Base-by-base conservation (phyloP, 1,284 basidiomycete species). In the Ustilago trichophora region DNA sequence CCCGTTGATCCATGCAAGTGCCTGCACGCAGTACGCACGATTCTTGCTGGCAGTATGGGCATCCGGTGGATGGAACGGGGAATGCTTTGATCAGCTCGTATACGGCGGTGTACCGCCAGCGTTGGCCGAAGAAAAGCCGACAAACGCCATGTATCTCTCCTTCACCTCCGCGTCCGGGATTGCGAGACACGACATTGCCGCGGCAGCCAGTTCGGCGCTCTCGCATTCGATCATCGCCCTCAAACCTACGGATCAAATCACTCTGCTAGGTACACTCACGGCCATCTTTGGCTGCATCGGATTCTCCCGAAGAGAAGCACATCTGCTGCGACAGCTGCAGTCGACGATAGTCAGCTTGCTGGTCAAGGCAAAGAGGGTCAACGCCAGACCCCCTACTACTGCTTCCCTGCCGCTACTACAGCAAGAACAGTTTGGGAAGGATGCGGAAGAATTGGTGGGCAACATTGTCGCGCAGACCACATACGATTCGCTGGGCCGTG, bases 1-100 rank as follows among this genome's bases (percentile, higher is more conserved):
- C 47, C 79, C 79, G 16, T 43, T 75, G 21, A 73, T 81, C 32
- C 75, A 81, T 29, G 76, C 75, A 9, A 56, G 44, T 7, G 78
- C 77, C 1, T 78, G 77, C 42, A 57, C 80, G 19, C 58, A 75
- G 40, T 78, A 78, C 31, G 64, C 78, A 7, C 63, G 78, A 33
- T 74, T 81, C 48, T 62, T 81, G 32, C 59, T 80, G 11, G 76
- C 79, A 0, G 59, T 81, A 13, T 81, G 76, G 73, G 73, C 78
- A 2, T 75, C 66, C 2, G 71, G 67, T 15, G 79, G 79, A 0
- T 81, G 77, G 76, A 80, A 78, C 35, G 76, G 70, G 36, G 79
- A 80, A 38, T 72, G 70, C 22, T 80, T 80, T 44, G 79, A 81
- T 58, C 78, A 80, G 62, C 62, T 81, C 21, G 46, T 81, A 13